phyloP scores from a whole-genome alignment of 192 early-diverging fungal species.

The Kappamyces sp. region DNA sequence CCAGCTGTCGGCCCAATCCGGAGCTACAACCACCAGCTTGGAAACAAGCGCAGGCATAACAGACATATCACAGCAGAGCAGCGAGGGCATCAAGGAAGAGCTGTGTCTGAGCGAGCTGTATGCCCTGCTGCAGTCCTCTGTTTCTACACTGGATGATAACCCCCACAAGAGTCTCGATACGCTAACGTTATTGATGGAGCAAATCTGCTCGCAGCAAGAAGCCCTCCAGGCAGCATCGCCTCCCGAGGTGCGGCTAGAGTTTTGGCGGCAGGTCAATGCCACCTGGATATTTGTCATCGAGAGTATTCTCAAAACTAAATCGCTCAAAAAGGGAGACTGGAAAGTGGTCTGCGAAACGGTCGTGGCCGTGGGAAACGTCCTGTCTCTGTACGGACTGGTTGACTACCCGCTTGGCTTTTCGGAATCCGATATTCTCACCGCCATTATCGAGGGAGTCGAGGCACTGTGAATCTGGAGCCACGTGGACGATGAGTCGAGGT shows the following conservation, averaged over 20 bases:
- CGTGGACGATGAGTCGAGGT: no score
- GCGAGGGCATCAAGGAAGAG: no score
- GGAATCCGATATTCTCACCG: no score
- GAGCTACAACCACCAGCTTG: no score
- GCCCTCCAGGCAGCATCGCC: conserved; percentile 2
- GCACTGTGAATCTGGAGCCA: no score
- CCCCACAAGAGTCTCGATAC: conserved; percentile 11
- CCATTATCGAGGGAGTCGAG: no score
- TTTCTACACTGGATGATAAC: conserved; percentile 13
- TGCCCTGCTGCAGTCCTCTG: conserved; percentile 13
- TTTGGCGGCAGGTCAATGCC: conserved; percentile 15
- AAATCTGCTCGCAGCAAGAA: conserved; percentile 12
- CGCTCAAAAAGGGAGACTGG: conserved; percentile 8
- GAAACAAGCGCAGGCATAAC: no score
- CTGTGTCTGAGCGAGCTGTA: conserved; percentile 11
- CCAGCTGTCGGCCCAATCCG: no score
- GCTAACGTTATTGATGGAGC: conserved; percentile 13
- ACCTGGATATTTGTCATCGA: conserved; percentile 14
- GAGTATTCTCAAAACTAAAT: conserved; percentile 6
- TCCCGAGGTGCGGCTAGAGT: conserved; percentile 3
- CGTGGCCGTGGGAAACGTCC: conserved; percentile 13
- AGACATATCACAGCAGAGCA: no score
- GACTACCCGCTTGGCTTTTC: no score
- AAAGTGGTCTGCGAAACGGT: conserved; percentile 12
- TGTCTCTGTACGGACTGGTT: conserved; percentile 16